Evolutionary conservation across 768 basidiomycete species (phyloP).

Genomic region (Hirschioporus abietinus): DNA sequence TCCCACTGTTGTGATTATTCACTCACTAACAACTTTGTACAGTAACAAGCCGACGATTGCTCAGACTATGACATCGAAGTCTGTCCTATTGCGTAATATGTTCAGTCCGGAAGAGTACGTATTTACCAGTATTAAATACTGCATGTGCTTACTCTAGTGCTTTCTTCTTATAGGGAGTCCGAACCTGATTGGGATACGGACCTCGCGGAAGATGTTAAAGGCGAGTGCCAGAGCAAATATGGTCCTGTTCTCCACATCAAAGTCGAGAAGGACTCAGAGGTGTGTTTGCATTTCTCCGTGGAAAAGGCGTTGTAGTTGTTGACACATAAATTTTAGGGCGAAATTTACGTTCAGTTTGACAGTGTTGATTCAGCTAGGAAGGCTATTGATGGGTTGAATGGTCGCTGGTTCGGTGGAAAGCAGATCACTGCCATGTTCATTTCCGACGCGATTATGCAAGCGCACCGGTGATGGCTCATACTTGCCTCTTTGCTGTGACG

Average conservation of each 20-base stretch:
- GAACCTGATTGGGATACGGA: conserved; percentile 96
- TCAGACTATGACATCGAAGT: conserved; percentile 83
- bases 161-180: conserved; percentile 61
- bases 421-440: conserved; percentile 85
- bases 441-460: conserved; percentile 91
- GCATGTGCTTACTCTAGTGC: conserved; percentile 65
- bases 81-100: conserved; percentile 89
- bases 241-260: conserved; percentile 85
- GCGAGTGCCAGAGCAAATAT: conserved; percentile 89
- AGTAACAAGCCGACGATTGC: conserved; percentile 79
- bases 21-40: conserved; percentile 16
- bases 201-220: conserved; percentile 92
- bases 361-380: conserved; percentile 72
- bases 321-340: conserved; percentile 53
- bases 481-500: conserved; percentile 5
- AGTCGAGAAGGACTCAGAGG: conserved; percentile 91
- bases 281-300: conserved; percentile 27
- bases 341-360: conserved; percentile 94
- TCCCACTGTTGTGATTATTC: neutral
- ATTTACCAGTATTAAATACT: conserved; percentile 56
- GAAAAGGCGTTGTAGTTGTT: neutral
- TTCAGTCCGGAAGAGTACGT: conserved; percentile 94
- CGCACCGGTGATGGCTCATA: conserved; percentile 55
- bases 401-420: conserved; percentile 95
- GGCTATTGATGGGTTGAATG: conserved; percentile 86